A percentile compares a stretch with the other conserved stretches of the same genome.
Conservation (phyloP, 2,329 filamentous ascomycete genomes). For the Claviceps monticola region DNA sequence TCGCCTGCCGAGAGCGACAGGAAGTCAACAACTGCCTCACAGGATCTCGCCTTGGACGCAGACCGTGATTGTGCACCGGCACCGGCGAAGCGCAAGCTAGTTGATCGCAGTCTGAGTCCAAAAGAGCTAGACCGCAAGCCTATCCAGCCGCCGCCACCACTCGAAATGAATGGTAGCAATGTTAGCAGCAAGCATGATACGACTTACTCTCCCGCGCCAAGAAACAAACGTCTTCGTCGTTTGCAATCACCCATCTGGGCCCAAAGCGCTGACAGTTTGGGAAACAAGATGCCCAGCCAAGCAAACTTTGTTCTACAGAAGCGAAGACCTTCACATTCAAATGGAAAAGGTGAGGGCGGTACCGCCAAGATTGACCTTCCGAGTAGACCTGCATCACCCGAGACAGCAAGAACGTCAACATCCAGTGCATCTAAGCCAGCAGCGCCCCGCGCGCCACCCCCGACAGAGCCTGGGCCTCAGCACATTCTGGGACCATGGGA, state of each 20-base stretch:
- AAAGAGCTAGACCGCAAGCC: constrained; percentile 38
- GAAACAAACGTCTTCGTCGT: constrained; percentile 27
- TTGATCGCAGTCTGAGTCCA: constrained; percentile 28
- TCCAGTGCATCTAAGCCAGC: constrained; percentile 9
- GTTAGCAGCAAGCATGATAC: constrained; percentile 11
- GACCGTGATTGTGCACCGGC: constrained; percentile 12
- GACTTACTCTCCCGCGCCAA: constrained; percentile 19
- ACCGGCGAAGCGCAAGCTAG: constrained; percentile 26
- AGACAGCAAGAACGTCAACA: constrained; percentile 23
- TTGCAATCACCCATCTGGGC: constrained; percentile 34
- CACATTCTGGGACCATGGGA: constrained; percentile 46
- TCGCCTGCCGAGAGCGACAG: constrained; percentile 14
- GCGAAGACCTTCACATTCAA: constrained; percentile 19
- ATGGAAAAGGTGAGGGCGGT: constrained; percentile 23
- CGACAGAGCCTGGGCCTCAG: constrained; percentile 16
- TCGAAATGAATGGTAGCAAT: constrained; percentile 31
- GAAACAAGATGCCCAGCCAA: constrained; percentile 23
- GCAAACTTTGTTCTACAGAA: constrained; percentile 34
- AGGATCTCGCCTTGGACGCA: constrained; percentile 16
- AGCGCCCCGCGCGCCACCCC: constrained; percentile 11
- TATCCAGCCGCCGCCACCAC: constrained; percentile 34
- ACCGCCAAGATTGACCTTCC: constrained; percentile 15
- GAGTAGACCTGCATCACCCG: constrained; percentile 34
- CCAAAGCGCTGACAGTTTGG: constrained; percentile 22
- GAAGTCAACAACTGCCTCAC: constrained; percentile 11